Percentiles rank a stretch among this genome's conserved stretches.
Evolutionary conservation across 2,329 filamentous ascomycete genomes (phyloP).

Genomic region (Parascedosporium putredinis): DNA sequence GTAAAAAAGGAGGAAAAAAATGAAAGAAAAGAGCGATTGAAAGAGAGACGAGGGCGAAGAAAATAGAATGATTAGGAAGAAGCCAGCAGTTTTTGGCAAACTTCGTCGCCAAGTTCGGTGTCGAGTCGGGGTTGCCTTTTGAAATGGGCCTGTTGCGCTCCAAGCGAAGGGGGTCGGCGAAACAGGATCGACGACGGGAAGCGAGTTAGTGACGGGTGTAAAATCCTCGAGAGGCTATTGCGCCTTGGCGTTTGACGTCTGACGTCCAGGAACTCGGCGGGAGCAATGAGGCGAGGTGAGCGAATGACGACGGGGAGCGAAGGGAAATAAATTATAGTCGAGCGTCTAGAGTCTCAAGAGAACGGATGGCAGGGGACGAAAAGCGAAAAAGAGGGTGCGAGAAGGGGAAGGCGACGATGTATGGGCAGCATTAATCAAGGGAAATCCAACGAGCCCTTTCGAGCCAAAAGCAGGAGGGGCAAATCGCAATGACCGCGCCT

Average conservation of each 20-base stretch:
- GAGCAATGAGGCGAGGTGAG: too few relatives aligned
- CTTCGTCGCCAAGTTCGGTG: not conserved
- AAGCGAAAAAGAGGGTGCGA: not conserved
- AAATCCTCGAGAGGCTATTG: too few relatives aligned
- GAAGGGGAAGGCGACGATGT: not conserved
- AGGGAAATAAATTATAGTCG: not conserved
- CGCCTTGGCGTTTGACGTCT: too few relatives aligned
- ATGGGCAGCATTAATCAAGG: not conserved
- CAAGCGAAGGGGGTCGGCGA: not conserved
- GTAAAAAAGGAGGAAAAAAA: too few relatives aligned
- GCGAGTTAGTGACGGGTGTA: not conserved
- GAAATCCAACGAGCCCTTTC: too few relatives aligned
- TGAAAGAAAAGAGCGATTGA: too few relatives aligned
- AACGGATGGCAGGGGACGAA: constrained; percentile 1
- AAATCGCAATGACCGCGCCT: constrained; percentile 1
- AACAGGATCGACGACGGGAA: not conserved
- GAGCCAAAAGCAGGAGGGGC: too few relatives aligned
- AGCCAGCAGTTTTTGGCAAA: too few relatives aligned
- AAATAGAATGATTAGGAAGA: not conserved
- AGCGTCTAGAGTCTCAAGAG: not conserved
- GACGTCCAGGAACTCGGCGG: too few relatives aligned
- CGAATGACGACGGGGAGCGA: not conserved
- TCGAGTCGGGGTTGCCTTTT: not conserved
- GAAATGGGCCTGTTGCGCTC: too few relatives aligned
- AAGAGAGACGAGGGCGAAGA: not conserved